Conservation (phyloP, 1,284 basidiomycete genomes). For the Pseudozyma flocculosa region DNA sequence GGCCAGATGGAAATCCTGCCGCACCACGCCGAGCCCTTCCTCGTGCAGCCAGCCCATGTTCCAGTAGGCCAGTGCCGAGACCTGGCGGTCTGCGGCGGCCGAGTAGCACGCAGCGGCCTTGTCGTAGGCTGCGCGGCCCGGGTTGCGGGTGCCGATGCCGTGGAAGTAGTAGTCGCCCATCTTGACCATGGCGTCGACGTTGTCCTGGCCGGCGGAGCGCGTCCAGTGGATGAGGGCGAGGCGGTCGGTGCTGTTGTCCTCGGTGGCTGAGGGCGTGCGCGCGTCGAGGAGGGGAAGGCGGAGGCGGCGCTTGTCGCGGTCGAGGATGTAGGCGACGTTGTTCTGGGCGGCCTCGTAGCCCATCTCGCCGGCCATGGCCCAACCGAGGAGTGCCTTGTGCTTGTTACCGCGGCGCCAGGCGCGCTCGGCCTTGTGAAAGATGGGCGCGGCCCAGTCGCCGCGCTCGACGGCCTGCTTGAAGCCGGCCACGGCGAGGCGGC, state of each 20-base stretch:
- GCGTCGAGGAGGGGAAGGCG: slow-evolving; percentile 6
- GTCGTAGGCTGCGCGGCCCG: slow-evolving; percentile 70
- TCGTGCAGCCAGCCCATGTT: slow-evolving; percentile 99
- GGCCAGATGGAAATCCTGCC: slow-evolving; percentile 84
- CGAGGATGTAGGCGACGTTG: slow-evolving; percentile 88
- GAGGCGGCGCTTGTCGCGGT: slow-evolving; percentile 63
- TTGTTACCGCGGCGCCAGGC: slow-evolving; percentile 48
- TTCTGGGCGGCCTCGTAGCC: slow-evolving; percentile 92
- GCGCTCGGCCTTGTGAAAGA: slow-evolving; percentile 49
- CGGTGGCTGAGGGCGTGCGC: no score
- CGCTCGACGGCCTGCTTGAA: slow-evolving; percentile 46
- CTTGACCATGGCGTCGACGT: slow-evolving; percentile 93
- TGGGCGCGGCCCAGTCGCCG: slow-evolving; percentile 52
- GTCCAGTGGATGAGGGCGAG: slow-evolving; percentile 90
- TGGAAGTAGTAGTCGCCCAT: slow-evolving; percentile 87
- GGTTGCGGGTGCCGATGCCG: slow-evolving; percentile 40
- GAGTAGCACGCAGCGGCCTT: slow-evolving; percentile 92
- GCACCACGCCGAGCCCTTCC: slow-evolving; percentile 82
- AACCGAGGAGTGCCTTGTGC: slow-evolving; percentile 59
- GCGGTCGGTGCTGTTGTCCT: slow-evolving; percentile 64
- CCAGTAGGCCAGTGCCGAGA: slow-evolving; percentile 94
- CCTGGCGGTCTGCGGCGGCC: slow-evolving; percentile 80
- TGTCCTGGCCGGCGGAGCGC: slow-evolving; percentile 86
- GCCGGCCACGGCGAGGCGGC: slow-evolving; percentile 29
- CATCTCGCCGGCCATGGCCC: slow-evolving; percentile 81